A percentile compares a stretch with the other conserved stretches of the same genome.
Evolutionary conservation across 116 monocot species (phyloP).

Genomic region (Phalaenopsis hybrid): DNA sequence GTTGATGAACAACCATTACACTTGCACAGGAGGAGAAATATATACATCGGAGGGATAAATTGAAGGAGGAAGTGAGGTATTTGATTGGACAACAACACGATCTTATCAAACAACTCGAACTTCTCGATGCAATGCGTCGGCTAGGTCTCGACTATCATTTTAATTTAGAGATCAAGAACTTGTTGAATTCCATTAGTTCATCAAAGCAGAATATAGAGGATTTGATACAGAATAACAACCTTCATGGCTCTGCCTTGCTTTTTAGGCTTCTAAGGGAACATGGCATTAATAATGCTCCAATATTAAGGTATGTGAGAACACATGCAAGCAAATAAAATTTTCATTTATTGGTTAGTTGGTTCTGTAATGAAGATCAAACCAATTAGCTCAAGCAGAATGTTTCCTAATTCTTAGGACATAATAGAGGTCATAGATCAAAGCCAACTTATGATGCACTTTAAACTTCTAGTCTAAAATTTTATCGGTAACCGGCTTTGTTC

Average conservation of each 20-base stretch:
- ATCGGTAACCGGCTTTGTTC: too few species aligned
- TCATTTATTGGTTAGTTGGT: not conserved
- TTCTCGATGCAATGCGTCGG: slow-evolving; percentile 5
- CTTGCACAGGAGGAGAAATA: not conserved
- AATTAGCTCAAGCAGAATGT: too few species aligned
- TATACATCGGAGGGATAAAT: not conserved
- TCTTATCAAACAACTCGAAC: slow-evolving; percentile 4
- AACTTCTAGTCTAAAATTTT: too few species aligned
- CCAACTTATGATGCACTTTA: too few species aligned
- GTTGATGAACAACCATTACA: not conserved
- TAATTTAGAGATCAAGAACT: slow-evolving; percentile 8
- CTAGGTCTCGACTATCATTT: slow-evolving; percentile 21
- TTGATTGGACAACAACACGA: not conserved
- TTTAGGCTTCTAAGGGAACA: slow-evolving; percentile 11
- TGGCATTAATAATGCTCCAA: not conserved
- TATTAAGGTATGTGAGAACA: not conserved
- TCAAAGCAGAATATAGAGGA: not conserved
- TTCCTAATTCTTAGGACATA: too few species aligned
- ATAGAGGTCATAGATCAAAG: too few species aligned
- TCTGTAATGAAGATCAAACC: too few species aligned
- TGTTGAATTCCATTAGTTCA: not conserved
- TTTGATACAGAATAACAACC: not conserved
- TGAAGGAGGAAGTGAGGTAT: slow-evolving; percentile 13
- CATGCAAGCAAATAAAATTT: not conserved
- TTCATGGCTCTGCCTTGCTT: slow-evolving; percentile 7